Evolutionary conservation across 176 grass and related monocot genomes (phyloP), one percentile per base, ranked within the genome.

Genomic region (Zizania latifolia): DNA sequence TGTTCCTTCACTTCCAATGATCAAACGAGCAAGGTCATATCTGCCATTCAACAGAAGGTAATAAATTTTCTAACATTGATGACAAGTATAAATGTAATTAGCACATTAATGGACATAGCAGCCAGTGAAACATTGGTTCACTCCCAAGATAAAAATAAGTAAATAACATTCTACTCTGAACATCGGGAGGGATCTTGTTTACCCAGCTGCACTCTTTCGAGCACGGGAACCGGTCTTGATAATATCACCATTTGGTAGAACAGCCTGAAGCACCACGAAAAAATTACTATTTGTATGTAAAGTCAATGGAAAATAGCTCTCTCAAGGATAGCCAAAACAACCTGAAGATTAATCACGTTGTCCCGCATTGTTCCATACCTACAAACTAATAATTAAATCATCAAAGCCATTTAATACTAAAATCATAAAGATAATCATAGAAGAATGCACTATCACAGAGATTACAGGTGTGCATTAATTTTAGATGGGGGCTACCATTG

Each of bases 361-460:
- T 98, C 95, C 63, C 95, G 86, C 95, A 98, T 98, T 71, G 91
- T 94, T 80, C 95, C 95, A 84, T 98, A 98, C 89, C 91, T 98
- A 92, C 72, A 92, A 83, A 92, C 88, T 91, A 90, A 88, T 66
- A 84, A 87, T 76, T 39, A 82, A 86, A 81, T 73, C 77, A 88
- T 92, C 78, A 89, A 95, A 41, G 13, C 61, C 58, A 82, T 83
- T 82, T 40, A 87, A 84, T 39, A 80, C 17, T 75, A 68, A 50
- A 30, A 78, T 62, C 26, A 35, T 62, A 39, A 61, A 74, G 16
- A 23, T 55, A 74, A 77, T 32, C 53, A 78, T 57, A 70, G 48
- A 36, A 56, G 51, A 23, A 76, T 62, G 66, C 34, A 70, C 1
- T 74, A 45, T 26, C 48, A 29, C 43, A 11, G 14, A 15, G 43